Evolutionary conservation across 2,329 filamentous ascomycete species (phyloP), one percentile per base, ranked within the genome.

Genomic region (Botrytis aclada): DNA sequence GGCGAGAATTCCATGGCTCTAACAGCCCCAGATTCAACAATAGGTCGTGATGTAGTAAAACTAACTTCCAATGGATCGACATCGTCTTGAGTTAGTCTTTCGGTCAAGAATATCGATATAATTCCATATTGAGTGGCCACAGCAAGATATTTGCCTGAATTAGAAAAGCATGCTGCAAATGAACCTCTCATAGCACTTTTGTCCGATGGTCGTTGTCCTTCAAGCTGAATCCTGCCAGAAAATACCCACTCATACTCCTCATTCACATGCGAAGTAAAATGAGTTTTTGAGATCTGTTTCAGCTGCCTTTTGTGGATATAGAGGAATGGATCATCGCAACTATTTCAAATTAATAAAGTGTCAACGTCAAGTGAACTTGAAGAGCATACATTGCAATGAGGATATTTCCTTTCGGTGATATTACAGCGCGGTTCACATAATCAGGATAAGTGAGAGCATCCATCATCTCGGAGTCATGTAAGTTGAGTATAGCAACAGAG

Each of bases 1-100:
- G 95, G 95, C 7, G 93, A 94, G 80, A 99, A 99, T 1, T 92
- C 88, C 92, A 98, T 97, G 74, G 94, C 93, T 75, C 96, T 89
- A 70, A 98, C 90, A 45, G 95, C 94, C 61, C 95, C 95, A 32
- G 54, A 25, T 61, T 74, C 66, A 14, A 34, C 56, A 41, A 74
- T 76, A 0, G 93, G 89, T 74, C 93, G 86, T 0, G 94, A 95
- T 25, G 94, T 95, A 73, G 88, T 88, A 78, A 98, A 94, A 14
- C 91, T 88, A 34, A 90, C 91, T 54, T 97, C 83, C 64, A 97
- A 87, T 0, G 92, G 87, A 74, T 92, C 87, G 70, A 80, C 80
- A 34, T 83, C 82, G 4, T 83, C 79, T 58, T 85, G 80, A 32
- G 81, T 80, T 25, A 90, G 83, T 64, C 82, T 82, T 16, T 82